These are phyloP conservation scores for Beauveria brongniartii DNA, from an alignment of 2,329 filamentous ascomycete genomes.

Conservation along the genomic window DNA sequence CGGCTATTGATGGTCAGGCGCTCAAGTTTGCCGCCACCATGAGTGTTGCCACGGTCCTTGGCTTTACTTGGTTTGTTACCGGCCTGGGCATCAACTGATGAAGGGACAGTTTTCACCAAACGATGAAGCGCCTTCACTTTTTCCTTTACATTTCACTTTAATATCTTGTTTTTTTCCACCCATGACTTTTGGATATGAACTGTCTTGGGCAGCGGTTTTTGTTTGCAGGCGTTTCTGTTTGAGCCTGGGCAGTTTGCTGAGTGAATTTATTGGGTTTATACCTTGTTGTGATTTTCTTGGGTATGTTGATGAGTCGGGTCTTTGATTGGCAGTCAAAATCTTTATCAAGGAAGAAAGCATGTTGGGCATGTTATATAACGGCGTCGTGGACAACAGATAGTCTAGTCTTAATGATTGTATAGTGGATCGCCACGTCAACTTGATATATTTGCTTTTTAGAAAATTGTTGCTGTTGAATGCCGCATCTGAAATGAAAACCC, in stretches of 20 bases:
- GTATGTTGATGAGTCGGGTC: not conserved
- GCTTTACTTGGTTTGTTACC: constrained; percentile 57
- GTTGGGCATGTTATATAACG: not conserved
- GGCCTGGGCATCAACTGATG: constrained; percentile 34
- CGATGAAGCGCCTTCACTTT: not conserved
- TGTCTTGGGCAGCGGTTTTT: not conserved
- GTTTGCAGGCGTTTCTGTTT: not conserved
- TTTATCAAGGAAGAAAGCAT: not conserved
- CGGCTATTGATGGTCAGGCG: constrained; percentile 38
- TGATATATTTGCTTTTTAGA: not conserved
- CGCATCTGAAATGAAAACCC: not conserved
- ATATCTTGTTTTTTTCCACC: not conserved
- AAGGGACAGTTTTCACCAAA: not conserved
- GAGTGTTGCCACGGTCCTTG: constrained; percentile 47
- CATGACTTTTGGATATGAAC: not conserved
- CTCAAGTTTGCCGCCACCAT: constrained; percentile 45
- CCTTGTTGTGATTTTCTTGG: not conserved
- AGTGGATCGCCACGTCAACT: not conserved
- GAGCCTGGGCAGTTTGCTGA: not conserved
- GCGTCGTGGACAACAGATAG: not conserved
- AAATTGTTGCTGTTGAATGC: not conserved
- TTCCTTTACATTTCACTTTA: not conserved
- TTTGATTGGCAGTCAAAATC: not conserved
- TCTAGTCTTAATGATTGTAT: constrained; percentile 1
- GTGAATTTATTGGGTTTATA: not conserved